A percentile compares a stretch with the other conserved stretches of the same genome.
Evolutionary conservation across 2,329 filamentous ascomycete species (phyloP).

Genomic region (Penicillium sp.): DNA sequence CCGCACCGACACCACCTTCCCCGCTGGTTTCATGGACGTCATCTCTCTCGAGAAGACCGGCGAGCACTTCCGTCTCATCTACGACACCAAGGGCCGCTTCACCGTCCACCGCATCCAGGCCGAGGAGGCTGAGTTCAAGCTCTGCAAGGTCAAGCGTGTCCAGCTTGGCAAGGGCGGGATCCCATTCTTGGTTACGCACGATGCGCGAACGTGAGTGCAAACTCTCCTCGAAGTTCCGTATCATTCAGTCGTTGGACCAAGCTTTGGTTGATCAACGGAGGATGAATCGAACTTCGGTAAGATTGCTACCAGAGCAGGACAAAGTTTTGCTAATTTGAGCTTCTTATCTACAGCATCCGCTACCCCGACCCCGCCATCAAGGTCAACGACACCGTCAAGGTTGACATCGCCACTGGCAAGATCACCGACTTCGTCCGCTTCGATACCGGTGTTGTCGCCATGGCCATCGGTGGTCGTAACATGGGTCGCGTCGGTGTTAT

Average conservation of each 20-base stretch:
- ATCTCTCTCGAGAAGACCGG: conserved; percentile 99
- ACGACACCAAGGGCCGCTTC: conserved; percentile 99
- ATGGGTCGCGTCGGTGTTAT: conserved; percentile 99
- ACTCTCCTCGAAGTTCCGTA: conserved; percentile 64
- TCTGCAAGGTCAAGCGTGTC: conserved; percentile 99
- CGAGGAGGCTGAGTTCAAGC: conserved; percentile 99
- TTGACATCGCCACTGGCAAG: conserved; percentile 95
- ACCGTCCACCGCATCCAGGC: conserved; percentile 98
- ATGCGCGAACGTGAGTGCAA: conserved; percentile 99
- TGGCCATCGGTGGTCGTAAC: conserved; percentile 99
- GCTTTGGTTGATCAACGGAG: conserved; percentile 73
- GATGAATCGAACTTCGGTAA: conserved; percentile 41
- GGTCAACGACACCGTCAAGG: conserved; percentile 99
- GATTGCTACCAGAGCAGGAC: conserved; percentile 22
- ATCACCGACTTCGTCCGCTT: conserved; percentile 98
- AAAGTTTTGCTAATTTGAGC: conserved; percentile 36
- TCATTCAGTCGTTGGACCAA: conserved; percentile 99
- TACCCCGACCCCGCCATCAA: conserved; percentile 98
- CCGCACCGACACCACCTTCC: conserved; percentile 97
- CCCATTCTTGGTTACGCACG: conserved; percentile 99
- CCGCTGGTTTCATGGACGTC: conserved; percentile 98
- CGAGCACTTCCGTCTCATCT: conserved; percentile 99
- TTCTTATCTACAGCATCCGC: conserved; percentile 72
- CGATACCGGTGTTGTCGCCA: conserved; percentile 96
- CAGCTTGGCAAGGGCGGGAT: conserved; percentile 99